phyloP scores from a whole-genome alignment of 352 stramenopile genomes.

The Pythium coloratum region DNA sequence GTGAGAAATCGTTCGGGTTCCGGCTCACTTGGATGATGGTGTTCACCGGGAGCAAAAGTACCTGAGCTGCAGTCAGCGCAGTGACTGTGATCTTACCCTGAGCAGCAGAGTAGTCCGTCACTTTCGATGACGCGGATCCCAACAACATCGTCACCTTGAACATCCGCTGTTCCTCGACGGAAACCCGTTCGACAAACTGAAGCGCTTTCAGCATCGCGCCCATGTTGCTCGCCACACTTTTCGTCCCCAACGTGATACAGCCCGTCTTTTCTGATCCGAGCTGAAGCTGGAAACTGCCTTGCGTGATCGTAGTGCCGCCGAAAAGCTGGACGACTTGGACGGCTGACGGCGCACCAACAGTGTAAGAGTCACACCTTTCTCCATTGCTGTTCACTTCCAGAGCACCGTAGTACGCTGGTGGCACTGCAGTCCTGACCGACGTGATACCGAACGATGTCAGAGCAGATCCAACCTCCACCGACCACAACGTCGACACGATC shows the following conservation, averaged over 20 bases:
- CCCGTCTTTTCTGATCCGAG: conserved; percentile 49
- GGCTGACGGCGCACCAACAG: conserved; percentile 52
- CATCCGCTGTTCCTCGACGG: conserved; percentile 45
- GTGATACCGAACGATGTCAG: conserved; percentile 33
- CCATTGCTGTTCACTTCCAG: conserved; percentile 63
- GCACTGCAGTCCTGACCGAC: conserved; percentile 26
- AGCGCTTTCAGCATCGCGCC: conserved; percentile 42
- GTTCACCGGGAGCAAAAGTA: conserved; percentile 26
- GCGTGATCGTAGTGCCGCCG: conserved; percentile 59
- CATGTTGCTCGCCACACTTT: conserved; percentile 32
- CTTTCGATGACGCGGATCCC: conserved; percentile 40
- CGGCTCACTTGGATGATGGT: conserved; percentile 69
- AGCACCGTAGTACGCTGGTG: conserved; percentile 43
- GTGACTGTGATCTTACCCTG: conserved; percentile 35
- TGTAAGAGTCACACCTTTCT: conserved; percentile 58
- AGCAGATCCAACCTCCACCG: conserved; percentile 34
- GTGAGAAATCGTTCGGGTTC: conserved; percentile 68
- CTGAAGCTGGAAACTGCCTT: conserved; percentile 51
- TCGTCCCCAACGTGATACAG: conserved; percentile 52
- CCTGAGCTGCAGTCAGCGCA: conserved; percentile 39
- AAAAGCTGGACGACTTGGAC: conserved; percentile 76
- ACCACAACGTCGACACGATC: conserved; percentile 49
- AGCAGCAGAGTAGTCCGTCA: conserved; percentile 40
- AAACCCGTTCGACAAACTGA: conserved; percentile 36
- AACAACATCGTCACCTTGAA: conserved; percentile 67